phyloP scores from a whole-genome alignment of 768 basidiomycete species.

The Lactifluus subvellereus region DNA sequence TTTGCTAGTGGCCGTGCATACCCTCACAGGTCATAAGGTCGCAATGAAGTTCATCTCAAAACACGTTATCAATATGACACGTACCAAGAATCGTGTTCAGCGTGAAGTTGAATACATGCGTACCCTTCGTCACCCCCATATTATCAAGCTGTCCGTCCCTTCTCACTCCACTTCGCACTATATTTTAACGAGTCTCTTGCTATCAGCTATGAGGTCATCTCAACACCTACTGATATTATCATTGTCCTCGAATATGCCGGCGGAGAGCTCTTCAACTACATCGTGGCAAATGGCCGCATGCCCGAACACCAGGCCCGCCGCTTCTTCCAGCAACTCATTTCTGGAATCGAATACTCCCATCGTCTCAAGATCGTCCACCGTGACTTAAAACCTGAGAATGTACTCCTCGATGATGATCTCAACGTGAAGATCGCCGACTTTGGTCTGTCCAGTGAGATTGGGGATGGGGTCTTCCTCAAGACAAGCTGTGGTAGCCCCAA shows the following conservation, averaged over 20 bases:
- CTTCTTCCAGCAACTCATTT: constrained; percentile 98
- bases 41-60: constrained; percentile 98
- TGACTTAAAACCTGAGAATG: constrained; percentile 96
- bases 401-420: constrained; percentile 75
- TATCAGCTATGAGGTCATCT: constrained; percentile 78
- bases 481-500: constrained; percentile 98
- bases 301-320: constrained; percentile 78
- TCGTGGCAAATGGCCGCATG: constrained; percentile 91
- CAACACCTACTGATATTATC: constrained; percentile 92
- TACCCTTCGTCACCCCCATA: constrained; percentile 89
- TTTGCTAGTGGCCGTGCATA: constrained; percentile 80
- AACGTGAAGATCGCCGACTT: constrained; percentile 99
- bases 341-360: constrained; percentile 96
- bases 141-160: constrained; percentile 84
- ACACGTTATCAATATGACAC: constrained; percentile 84
- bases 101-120: constrained; percentile 98
- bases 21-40: constrained; percentile 90
- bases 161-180: constrained; percentile 16
- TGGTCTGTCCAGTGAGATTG: constrained; percentile 92
- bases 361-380: constrained; percentile 95
- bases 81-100: constrained; percentile 87
- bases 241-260: constrained; percentile 97
- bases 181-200: background rate
- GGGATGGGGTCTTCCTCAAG: constrained; percentile 93
- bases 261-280: constrained; percentile 97